Conservation (phyloP, 2,329 filamentous ascomycete genomes). For the Mycosphaerella sp. region DNA sequence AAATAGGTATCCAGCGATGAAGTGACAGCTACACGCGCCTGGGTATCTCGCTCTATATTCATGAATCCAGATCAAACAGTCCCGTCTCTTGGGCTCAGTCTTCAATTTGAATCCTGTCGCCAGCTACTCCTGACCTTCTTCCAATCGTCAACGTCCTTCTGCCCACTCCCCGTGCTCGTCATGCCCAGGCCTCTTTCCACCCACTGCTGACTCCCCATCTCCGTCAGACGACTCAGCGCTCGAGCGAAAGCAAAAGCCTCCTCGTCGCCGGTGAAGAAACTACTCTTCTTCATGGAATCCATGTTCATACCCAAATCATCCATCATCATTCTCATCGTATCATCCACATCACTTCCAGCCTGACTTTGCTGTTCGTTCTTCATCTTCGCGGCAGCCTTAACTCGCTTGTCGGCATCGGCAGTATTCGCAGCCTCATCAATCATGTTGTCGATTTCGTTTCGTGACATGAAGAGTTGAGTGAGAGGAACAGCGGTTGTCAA, state of each 20-base stretch:
- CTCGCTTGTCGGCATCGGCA: conserved; percentile 27
- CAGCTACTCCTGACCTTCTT: conserved; percentile 59
- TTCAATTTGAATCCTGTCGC: conserved; percentile 54
- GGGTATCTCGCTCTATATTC: conserved; percentile 13
- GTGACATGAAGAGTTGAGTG: conserved; percentile 64
- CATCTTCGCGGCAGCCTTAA: conserved; percentile 31
- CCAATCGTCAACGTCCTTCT: conserved; percentile 60
- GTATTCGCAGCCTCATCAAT: conserved; percentile 35
- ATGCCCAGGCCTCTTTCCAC: conserved; percentile 70
- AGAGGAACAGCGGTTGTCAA: conserved; percentile 84
- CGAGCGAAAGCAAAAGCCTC: conserved; percentile 94
- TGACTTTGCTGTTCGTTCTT: conserved; percentile 14
- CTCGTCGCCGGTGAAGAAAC: conserved; percentile 88
- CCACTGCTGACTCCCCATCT: conserved; percentile 96
- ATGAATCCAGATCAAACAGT: not conserved
- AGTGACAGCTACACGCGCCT: too few relatives aligned
- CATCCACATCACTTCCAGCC: conserved; percentile 45
- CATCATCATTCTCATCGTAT: conserved; percentile 73
- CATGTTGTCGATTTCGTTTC: conserved; percentile 41
- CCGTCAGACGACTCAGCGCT: conserved; percentile 72
- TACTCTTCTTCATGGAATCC: conserved; percentile 74
- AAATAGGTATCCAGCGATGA: too few relatives aligned
- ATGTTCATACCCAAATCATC: conserved; percentile 84
- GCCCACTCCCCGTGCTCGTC: conserved; percentile 53
- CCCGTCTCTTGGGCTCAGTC: too few relatives aligned